Evolutionary conservation across 805 yeast genomes (phyloP).

Genomic region (Myxozyma neglecta): DNA sequence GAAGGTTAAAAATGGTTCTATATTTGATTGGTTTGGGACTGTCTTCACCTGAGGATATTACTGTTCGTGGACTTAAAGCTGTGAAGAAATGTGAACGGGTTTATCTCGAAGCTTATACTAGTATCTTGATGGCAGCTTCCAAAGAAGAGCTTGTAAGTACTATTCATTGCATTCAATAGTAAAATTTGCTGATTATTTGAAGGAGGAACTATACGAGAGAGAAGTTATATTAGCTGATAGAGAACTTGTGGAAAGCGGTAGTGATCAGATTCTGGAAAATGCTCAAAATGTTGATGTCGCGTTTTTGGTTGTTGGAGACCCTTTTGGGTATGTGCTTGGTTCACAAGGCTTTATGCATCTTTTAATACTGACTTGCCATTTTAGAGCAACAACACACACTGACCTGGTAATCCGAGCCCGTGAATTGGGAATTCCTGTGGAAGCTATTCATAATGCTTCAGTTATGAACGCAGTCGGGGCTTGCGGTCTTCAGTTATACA

Average conservation of each 20-base stretch:
- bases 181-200: not conserved
- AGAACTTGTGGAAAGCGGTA: constrained; percentile 87
- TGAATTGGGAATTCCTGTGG: constrained; percentile 73
- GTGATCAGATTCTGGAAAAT: constrained; percentile 74
- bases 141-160: constrained; percentile 50
- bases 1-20: constrained; percentile 53
- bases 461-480: constrained; percentile 99
- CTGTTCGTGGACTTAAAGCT: constrained; percentile 88
- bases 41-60: constrained; percentile 84
- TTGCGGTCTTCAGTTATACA: constrained; percentile 91
- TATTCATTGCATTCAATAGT: not conserved
- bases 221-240: constrained; percentile 87
- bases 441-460: constrained; percentile 89
- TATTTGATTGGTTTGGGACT: constrained; percentile 90
- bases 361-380: not conserved
- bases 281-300: constrained; percentile 86
- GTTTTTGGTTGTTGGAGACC: constrained; percentile 94
- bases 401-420: constrained; percentile 91
- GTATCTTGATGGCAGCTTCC: constrained; percentile 91
- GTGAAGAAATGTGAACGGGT: constrained; percentile 83
- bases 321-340: constrained; percentile 59
- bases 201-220: constrained; percentile 79
- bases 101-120: constrained; percentile 93
- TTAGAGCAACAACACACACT: constrained; percentile 87
- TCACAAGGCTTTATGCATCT: not conserved